Percentiles rank a stretch among this genome's conserved stretches.
Evolutionary conservation across 2,329 filamentous ascomycete species (phyloP).

Genomic region (Shiraia sp.): DNA sequence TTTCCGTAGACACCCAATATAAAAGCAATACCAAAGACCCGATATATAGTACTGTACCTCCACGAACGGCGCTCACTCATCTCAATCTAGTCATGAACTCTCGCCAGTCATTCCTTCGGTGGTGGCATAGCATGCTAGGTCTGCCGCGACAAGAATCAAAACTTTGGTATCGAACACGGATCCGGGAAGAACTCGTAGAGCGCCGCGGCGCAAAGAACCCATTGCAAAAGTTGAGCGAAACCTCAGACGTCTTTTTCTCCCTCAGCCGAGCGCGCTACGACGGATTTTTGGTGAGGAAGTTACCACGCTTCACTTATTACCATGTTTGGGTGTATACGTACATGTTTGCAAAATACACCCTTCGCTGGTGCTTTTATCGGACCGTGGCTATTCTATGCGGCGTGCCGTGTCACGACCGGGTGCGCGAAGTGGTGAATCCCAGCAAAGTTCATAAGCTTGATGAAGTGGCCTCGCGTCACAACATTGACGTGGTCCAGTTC

Average conservation of each 20-base stretch:
- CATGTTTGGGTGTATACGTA: slow-evolving; percentile 44
- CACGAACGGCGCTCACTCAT: no score
- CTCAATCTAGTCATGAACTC: no score
- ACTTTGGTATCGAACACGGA: slow-evolving; percentile 49
- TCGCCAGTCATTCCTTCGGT: no score
- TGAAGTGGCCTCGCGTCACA: slow-evolving; percentile 46
- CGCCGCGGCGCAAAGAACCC: slow-evolving; percentile 33
- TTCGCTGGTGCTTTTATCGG: slow-evolving; percentile 49
- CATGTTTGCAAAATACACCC: slow-evolving; percentile 51
- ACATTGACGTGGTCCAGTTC: slow-evolving; percentile 42
- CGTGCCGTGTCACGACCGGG: slow-evolving; percentile 15
- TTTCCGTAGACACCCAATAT: no score
- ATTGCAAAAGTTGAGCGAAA: slow-evolving; percentile 48
- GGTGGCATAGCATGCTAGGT: no score
- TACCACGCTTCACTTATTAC: slow-evolving; percentile 18
- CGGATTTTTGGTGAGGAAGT: slow-evolving; percentile 39
- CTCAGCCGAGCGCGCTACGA: slow-evolving; percentile 48
- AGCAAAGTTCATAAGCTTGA: slow-evolving; percentile 41
- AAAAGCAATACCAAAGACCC: no score
- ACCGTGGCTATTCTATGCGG: slow-evolving; percentile 40
- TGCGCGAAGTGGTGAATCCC: slow-evolving; percentile 53
- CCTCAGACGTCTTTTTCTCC: slow-evolving; percentile 51
- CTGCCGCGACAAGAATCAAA: no score
- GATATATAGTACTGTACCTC: no score
- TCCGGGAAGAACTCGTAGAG: slow-evolving; percentile 48